Evolutionary conservation across 2,329 filamentous ascomycete genomes (phyloP).

Genomic region (Colletotrichum tabaci): DNA sequence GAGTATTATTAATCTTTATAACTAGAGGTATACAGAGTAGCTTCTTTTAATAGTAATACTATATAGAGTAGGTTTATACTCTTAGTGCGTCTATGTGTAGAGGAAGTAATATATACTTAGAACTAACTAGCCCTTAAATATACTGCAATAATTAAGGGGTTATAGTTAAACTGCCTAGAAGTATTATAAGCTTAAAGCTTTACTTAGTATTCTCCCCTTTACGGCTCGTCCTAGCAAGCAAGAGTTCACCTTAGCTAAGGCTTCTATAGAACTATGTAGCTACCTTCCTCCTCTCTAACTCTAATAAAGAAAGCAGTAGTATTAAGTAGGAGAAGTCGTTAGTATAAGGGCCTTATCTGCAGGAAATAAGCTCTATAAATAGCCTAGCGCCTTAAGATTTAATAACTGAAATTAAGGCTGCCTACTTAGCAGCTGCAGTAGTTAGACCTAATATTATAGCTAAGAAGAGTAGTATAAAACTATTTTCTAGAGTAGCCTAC

Average conservation of each 20-base stretch:
- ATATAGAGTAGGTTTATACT: too few species aligned
- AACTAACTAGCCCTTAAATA: too few species aligned
- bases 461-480: not conserved
- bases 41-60: not conserved
- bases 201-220: slow-evolving; percentile 13
- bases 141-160: too few species aligned
- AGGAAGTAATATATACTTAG: too few species aligned
- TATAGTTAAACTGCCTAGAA: too few species aligned
- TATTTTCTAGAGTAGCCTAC: not conserved
- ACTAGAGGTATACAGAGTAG: too few species aligned
- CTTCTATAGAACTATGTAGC: slow-evolving; percentile 3
- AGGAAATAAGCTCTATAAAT: slow-evolving; percentile 2
- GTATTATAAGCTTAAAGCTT: too few species aligned
- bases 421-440: slow-evolving; percentile 1
- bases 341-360: not conserved
- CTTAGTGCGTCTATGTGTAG: too few species aligned
- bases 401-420: slow-evolving; percentile 1
- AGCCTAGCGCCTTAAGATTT: not conserved
- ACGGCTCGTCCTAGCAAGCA: not conserved
- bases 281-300: slow-evolving; percentile 20
- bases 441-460: not conserved
- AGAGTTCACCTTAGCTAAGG: not conserved
- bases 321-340: not conserved
- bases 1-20: not conserved
- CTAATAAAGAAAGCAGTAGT: slow-evolving; percentile 8